Conservation (phyloP, 2,329 filamentous ascomycete species). For the Gaeumannomyces sp. region DNA sequence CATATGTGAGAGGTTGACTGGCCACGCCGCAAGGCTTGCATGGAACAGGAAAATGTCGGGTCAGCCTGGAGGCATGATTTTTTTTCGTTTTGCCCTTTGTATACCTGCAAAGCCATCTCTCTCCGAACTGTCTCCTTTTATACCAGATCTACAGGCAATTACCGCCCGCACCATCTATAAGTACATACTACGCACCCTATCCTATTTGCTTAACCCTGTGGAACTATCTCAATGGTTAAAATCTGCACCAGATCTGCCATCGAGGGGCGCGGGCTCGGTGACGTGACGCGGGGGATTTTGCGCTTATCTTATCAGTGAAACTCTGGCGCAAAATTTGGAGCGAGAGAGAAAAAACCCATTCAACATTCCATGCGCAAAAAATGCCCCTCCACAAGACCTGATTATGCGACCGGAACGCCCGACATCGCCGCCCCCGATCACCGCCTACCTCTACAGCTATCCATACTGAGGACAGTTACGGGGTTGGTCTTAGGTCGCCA, state of each 20-base stretch:
- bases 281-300: neutral
- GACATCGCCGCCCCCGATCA: neutral
- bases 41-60: too few relatives aligned
- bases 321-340: neutral
- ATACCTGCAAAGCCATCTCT: too few relatives aligned
- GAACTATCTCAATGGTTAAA: too few relatives aligned
- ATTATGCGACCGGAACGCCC: too few relatives aligned
- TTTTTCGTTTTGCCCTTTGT: too few relatives aligned
- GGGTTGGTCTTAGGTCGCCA: neutral
- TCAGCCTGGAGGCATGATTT: too few relatives aligned
- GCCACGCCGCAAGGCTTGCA: neutral
- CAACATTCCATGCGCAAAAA: neutral
- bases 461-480: neutral
- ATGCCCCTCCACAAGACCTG: neutral
- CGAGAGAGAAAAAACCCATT: neutral
- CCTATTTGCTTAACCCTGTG: too few relatives aligned
- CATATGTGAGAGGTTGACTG: too few relatives aligned
- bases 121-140: neutral
- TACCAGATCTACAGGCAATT: neutral
- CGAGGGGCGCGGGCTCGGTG: too few relatives aligned
- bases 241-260: too few relatives aligned
- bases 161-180: neutral
- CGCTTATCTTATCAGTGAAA: conserved; percentile 7
- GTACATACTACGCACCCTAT: neutral
- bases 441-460: neutral